Evolutionary conservation across 192 early-diverging fungal genomes (phyloP).

Genomic region (Cetraspora pellucida): DNA sequence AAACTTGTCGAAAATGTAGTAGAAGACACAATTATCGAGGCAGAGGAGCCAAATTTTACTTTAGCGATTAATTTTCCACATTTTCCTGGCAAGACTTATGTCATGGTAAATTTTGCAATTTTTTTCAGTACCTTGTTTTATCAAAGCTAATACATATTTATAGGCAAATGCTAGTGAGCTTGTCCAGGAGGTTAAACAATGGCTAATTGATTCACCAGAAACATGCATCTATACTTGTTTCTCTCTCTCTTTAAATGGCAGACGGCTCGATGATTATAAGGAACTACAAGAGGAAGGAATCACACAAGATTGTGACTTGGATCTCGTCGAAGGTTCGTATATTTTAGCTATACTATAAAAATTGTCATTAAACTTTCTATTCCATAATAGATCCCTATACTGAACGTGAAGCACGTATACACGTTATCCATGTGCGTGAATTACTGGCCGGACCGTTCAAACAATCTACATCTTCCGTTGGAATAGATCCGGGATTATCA

Average conservation of each 20-base stretch:
- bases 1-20: neutral
- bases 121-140: neutral
- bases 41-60: slow-evolving; percentile 25
- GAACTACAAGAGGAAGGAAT: slow-evolving; percentile 74
- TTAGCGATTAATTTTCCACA: slow-evolving; percentile 47
- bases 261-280: slow-evolving; percentile 73
- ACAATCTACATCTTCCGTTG: slow-evolving; percentile 51
- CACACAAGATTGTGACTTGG: slow-evolving; percentile 63
- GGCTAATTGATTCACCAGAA: slow-evolving; percentile 83
- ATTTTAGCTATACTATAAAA: neutral
- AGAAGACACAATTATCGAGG: neutral
- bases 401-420: slow-evolving; percentile 89
- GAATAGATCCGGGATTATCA: slow-evolving; percentile 75
- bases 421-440: slow-evolving; percentile 87
- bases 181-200: slow-evolving; percentile 86
- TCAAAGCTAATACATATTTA: neutral
- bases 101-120: slow-evolving; percentile 9
- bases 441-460: slow-evolving; percentile 76
- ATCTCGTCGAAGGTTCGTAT: slow-evolving; percentile 61
- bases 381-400: slow-evolving; percentile 72
- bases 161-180: slow-evolving; percentile 73
- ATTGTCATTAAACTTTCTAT: neutral
- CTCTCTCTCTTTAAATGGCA: slow-evolving; percentile 73
- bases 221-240: slow-evolving; percentile 91
- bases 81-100: slow-evolving; percentile 36